Base-by-base conservation (phyloP, 257 asterid species). In the Salvia rosmarinus region DNA sequence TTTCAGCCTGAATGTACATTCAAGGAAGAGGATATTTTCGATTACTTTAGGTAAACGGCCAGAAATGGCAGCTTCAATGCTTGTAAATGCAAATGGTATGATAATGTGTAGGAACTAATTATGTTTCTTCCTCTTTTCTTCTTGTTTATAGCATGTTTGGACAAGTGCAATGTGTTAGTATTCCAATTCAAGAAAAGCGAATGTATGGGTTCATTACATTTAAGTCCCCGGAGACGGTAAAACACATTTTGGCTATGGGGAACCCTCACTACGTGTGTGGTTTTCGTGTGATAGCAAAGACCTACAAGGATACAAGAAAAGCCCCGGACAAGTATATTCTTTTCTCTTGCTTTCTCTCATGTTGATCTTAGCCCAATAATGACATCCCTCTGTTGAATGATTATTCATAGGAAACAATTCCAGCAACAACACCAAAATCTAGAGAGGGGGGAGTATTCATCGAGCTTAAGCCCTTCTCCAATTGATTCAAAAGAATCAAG, bases 131-230 rank as follows among this genome's bases (percentile, higher is more conserved):
- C 34, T 35, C 14, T 61, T 37, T 39, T 34, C 19, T 50, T 57
- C 21, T 37, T 51, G 59, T 75, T 75, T 73, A 14, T 30, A 93
- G 98, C 67, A 85, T 70, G 72, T 93, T 77, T 75, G 98, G 98
- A 54, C 97, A 95, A 0, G 98, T 93, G 67, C 91, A 90, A 71
- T 97, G 90, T 84, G 98, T 93, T 71, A 80, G 98, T 78, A 93
- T 93, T 65, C 98, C 98, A 0, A 86, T 85, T 81, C 98, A 93
- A 86, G 92, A 88, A 69, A 93, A 89, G 75, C 81, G 98, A 3
- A 93, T 92, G 98, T 92, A 90, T 70, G 98, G 98, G 9, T 92
- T 92, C 64, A 96, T 92, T n/a, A 88, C 98, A 0, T 90, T 92
- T 84, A 80, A 78, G 75, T 86, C 79, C 68, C 86, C 98, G 0